A percentile compares a stretch with the other conserved stretches of the same genome.
Evolutionary conservation across 1,284 basidiomycete genomes (phyloP).

Genomic region (Ceratobasidium theobromae): DNA sequence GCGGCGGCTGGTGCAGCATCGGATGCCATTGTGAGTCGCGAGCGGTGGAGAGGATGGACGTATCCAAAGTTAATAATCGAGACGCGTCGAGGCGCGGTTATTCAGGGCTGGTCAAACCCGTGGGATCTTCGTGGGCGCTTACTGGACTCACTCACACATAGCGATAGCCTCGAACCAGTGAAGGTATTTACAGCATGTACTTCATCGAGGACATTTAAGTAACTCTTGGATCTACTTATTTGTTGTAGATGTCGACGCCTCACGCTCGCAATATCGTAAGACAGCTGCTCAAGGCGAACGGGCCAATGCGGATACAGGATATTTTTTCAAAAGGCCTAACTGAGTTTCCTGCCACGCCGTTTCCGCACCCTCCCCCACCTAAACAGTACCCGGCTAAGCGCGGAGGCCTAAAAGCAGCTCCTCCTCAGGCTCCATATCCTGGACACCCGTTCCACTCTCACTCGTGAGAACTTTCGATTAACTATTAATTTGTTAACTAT

Average conservation of each 20-base stretch:
- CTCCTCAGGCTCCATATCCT: conserved; percentile 16
- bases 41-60: conserved; percentile 11
- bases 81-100: conserved; percentile 27
- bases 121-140: not conserved
- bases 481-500: not conserved
- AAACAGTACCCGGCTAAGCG: not conserved
- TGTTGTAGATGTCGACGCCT: conserved; percentile 13
- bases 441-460: conserved; percentile 10
- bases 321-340: not conserved
- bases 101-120: conserved; percentile 10
- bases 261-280: conserved; percentile 27
- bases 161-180: too few species aligned
- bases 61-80: conserved; percentile 29
- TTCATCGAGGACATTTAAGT: not conserved
- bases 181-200: too few species aligned
- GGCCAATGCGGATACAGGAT: conserved; percentile 4
- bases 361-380: conserved; percentile 13
- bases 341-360: conserved; percentile 17
- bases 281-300: not conserved
- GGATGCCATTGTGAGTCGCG: conserved; percentile 38
- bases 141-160: too few species aligned
- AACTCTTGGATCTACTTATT: not conserved
- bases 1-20: conserved; percentile 35
- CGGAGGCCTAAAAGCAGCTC: not conserved
- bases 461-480: not conserved